Base-by-base conservation (phyloP, 192 early-diverging fungal genomes). In the Gaertneriomyces sp. region DNA sequence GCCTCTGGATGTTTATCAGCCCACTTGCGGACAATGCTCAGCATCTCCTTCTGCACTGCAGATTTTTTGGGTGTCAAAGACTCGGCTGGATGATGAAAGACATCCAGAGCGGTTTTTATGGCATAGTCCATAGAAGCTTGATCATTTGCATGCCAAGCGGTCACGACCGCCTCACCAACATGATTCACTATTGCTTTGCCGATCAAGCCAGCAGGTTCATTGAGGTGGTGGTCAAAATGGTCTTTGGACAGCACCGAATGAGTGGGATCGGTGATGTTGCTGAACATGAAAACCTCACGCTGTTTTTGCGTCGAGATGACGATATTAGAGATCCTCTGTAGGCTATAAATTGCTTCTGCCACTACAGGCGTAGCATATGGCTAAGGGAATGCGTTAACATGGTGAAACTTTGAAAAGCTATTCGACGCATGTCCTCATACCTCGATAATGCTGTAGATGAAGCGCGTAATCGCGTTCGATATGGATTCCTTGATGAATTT, bases 31-130 rank as follows among this genome's bases (percentile, higher is more conserved):
- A 69, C 67, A 7, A 51, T 43, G 52, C 45, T 45, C 16, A 69
- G 41, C 51, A 69, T 69, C 56, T 62, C 25, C 16, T 53, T 12
- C 53, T 69, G 67, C 51, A 69, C 53, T 0, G 58, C 38, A 7
- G 60, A 55, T 44, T 69, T 71, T n/a, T 46, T 45, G 69, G 65
- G 65, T 5, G 62, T 57, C 5, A 71, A 40, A 38, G 17, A 14
- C 14, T 68, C 60, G 25, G 64, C 69, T n/a, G 69, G 69, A 42
- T 71, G 69, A 42, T 66, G 10, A 59, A 71, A 71, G 46, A 71
- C 69, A 49, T 71, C 47, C 64, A 71, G 58, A 19, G 64, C 64
- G n/a, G 45, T 16, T 16, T 66, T 41, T 4, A 66, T 19, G 41
- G 59, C 69, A 19, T 65, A 57, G 55, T 40, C 14, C 8, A 16